A percentile compares a stretch with the other conserved stretches of the same genome.
phyloP scores from a whole-genome alignment of 2,329 filamentous ascomycete genomes.

The Phyllosticta capitalensis region DNA sequence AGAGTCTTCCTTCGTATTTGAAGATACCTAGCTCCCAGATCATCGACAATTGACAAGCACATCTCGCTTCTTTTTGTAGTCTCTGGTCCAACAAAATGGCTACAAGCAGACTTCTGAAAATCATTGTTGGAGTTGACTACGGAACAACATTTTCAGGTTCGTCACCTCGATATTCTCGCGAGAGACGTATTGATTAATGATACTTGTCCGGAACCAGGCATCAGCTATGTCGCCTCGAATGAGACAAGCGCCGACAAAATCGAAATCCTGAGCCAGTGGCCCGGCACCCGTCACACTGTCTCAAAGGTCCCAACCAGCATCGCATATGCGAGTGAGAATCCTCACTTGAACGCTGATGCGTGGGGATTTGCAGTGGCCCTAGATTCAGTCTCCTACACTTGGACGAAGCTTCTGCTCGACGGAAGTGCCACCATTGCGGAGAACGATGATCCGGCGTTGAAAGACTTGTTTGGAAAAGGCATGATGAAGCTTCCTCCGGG shows the following conservation, averaged over 20 bases:
- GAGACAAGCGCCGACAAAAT: constrained; percentile 4
- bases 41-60: too few relatives aligned
- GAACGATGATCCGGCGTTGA: constrained; percentile 12
- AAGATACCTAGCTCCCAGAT: too few relatives aligned
- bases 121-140: constrained; percentile 12
- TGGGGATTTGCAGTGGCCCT: constrained; percentile 11
- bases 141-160: constrained; percentile 11
- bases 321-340: constrained; percentile 10
- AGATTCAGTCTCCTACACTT: constrained; percentile 12
- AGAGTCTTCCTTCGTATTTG: too few relatives aligned
- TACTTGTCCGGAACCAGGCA: too few relatives aligned
- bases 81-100: neutral
- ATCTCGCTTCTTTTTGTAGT: too few relatives aligned
- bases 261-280: constrained; percentile 3
- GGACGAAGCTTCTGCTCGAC: constrained; percentile 15
- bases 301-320: constrained; percentile 10
- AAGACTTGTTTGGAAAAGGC: constrained; percentile 8
- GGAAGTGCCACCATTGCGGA: neutral
- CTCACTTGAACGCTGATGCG: neutral
- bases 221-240: constrained; percentile 9
- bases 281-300: neutral
- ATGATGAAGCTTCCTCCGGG: constrained; percentile 10
- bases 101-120: neutral
- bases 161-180: too few relatives aligned
- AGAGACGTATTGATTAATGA: too few relatives aligned